These are phyloP conservation scores for Eremothecium sinecaudum DNA, from an alignment of 1,139 yeast species.

Conservation along the genomic window DNA sequence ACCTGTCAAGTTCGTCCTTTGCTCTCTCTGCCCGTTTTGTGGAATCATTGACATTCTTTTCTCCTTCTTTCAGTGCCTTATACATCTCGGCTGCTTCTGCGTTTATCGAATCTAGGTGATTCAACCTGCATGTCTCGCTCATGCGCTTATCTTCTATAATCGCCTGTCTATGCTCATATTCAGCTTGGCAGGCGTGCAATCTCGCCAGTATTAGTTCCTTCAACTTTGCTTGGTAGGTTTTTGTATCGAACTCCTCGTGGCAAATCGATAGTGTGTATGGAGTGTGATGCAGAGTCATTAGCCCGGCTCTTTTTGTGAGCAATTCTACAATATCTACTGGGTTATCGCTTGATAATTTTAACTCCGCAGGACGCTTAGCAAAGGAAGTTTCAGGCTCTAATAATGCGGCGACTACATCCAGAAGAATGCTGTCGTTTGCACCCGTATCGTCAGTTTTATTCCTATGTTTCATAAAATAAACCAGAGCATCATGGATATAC, in stretches of 20 bases:
- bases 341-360: constrained; percentile 1
- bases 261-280: constrained; percentile 7
- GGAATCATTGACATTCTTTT: constrained; percentile 40
- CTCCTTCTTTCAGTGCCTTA: constrained; percentile 39
- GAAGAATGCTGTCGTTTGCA: background rate
- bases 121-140: constrained; percentile 44
- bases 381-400: background rate
- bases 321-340: background rate
- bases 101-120: constrained; percentile 40
- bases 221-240: constrained; percentile 36
- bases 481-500: constrained; percentile 16
- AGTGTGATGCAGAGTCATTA: constrained; percentile 6
- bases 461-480: constrained; percentile 19
- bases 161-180: constrained; percentile 25
- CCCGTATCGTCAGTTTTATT: constrained; percentile 3
- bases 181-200: constrained; percentile 32
- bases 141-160: constrained; percentile 33
- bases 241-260: constrained; percentile 23
- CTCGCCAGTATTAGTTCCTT: constrained; percentile 37
- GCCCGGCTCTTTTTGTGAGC: constrained; percentile 4
- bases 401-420: background rate
- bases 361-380: background rate
- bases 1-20: constrained; percentile 32
- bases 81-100: constrained; percentile 41
- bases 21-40: constrained; percentile 42